Conservation (phyloP, 148 eudicot species). For the Euryodendron excelsum region DNA sequence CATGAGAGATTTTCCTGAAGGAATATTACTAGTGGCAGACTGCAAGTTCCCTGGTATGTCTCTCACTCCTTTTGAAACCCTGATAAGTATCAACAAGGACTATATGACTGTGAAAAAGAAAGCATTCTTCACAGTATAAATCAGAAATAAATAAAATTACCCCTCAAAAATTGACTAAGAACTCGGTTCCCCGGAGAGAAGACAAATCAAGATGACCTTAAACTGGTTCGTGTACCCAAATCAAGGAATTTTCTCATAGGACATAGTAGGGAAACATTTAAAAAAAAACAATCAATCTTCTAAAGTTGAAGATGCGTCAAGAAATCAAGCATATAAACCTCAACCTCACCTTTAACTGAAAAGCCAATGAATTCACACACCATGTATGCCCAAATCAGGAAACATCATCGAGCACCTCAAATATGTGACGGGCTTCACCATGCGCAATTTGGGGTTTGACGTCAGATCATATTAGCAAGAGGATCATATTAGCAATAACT, state of each 20-base stretch:
- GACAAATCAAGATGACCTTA: background rate
- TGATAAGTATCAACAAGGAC: slow-evolving; percentile 32
- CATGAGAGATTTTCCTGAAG: slow-evolving; percentile 92
- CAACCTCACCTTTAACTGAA: too few species aligned
- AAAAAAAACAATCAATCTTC: background rate
- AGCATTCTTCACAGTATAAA: background rate
- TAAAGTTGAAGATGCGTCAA: too few species aligned
- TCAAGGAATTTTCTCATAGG: background rate
- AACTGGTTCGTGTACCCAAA: background rate
- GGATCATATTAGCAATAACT: too few species aligned
- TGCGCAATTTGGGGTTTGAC: too few species aligned
- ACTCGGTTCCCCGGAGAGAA: background rate
- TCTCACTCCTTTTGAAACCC: slow-evolving; percentile 92
- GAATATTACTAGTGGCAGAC: slow-evolving; percentile 82
- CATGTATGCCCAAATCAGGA: too few species aligned
- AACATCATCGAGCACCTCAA: too few species aligned
- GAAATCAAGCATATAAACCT: too few species aligned
- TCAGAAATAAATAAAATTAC: background rate
- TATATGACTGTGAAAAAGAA: background rate
- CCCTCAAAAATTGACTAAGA: background rate
- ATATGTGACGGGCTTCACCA: too few species aligned
- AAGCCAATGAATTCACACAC: too few species aligned
- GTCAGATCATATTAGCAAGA: too few species aligned
- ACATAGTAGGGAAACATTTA: background rate
- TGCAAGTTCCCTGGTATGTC: slow-evolving; percentile 89